phyloP scores from a whole-genome alignment of 1,284 basidiomycete species.

The Cystobasidium pallidum region DNA sequence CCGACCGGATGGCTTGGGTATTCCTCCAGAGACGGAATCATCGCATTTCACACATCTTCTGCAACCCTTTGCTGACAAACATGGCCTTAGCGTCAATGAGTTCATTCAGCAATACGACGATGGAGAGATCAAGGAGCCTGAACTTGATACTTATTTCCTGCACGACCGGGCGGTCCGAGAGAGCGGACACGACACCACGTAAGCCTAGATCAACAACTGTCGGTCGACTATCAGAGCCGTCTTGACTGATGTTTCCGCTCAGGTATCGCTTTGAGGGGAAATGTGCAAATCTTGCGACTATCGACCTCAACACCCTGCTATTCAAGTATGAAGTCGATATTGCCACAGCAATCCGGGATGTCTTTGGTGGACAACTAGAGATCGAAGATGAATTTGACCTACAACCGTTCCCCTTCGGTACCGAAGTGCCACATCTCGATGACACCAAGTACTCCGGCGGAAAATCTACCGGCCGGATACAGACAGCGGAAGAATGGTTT shows the following conservation, averaged over 20 bases:
- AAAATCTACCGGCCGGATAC: slow-evolving; percentile 57
- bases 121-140: slow-evolving; percentile 79
- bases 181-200: slow-evolving; percentile 87
- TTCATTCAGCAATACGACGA: slow-evolving; percentile 96
- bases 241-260: neutral
- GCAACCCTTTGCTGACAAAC: slow-evolving; percentile 89
- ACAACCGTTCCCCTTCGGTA: slow-evolving; percentile 85
- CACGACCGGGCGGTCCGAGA: slow-evolving; percentile 69
- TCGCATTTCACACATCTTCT: slow-evolving; percentile 97
- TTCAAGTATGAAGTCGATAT: slow-evolving; percentile 81
- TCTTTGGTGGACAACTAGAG: slow-evolving; percentile 88
- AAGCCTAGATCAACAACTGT: neutral
- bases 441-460: slow-evolving; percentile 17
- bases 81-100: slow-evolving; percentile 93
- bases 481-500: slow-evolving; percentile 87
- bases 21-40: slow-evolving; percentile 92
- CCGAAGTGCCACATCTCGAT: slow-evolving; percentile 59
- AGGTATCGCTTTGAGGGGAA: slow-evolving; percentile 87
- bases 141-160: slow-evolving; percentile 93
- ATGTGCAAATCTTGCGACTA: slow-evolving; percentile 91
- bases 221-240: neutral
- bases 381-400: slow-evolving; percentile 89
- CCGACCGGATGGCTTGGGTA: slow-evolving; percentile 90
- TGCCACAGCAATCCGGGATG: slow-evolving; percentile 75
- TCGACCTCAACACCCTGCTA: slow-evolving; percentile 84